Percentiles rank a stretch among this genome's conserved stretches.
Evolutionary conservation across 495 filamentous ascomycete genomes (phyloP).

Genomic region (Penicillium salamii): DNA sequence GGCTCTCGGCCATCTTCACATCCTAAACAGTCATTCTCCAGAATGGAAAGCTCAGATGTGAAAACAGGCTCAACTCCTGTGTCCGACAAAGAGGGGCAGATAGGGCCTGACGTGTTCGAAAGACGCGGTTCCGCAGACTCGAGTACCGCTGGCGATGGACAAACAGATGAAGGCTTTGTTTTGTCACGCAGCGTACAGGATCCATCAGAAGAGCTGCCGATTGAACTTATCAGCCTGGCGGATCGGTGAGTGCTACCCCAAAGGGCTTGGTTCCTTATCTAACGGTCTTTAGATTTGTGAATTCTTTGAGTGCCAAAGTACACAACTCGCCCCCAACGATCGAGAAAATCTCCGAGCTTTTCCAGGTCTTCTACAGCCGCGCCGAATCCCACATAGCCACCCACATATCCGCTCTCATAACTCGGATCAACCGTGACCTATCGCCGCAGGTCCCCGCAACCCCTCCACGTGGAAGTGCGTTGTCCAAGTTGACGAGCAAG

Average conservation of each 20-base stretch:
- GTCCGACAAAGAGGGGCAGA: slow-evolving; percentile 28
- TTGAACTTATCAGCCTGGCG: slow-evolving; percentile 84
- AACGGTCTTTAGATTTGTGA: slow-evolving; percentile 67
- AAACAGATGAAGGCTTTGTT: slow-evolving; percentile 41
- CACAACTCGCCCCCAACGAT: slow-evolving; percentile 80
- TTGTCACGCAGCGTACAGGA: slow-evolving; percentile 51
- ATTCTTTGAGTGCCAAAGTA: slow-evolving; percentile 83
- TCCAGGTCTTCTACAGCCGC: slow-evolving; percentile 90
- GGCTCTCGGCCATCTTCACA: slow-evolving; percentile 31
- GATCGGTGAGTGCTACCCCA: slow-evolving; percentile 60
- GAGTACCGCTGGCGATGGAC: slow-evolving; percentile 48
- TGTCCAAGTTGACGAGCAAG: slow-evolving; percentile 25
- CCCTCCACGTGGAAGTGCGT: slow-evolving; percentile 10
- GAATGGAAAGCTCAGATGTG: slow-evolving; percentile 45
- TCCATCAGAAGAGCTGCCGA: slow-evolving; percentile 82
- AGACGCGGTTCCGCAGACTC: slow-evolving; percentile 50
- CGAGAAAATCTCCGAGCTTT: slow-evolving; percentile 78
- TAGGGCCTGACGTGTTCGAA: slow-evolving; percentile 46
- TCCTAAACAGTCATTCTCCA: slow-evolving; percentile 52
- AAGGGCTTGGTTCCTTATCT: not conserved
- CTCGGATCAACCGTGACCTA: slow-evolving; percentile 63
- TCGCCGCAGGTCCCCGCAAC: slow-evolving; percentile 48
- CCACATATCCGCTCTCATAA: slow-evolving; percentile 79
- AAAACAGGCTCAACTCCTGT: slow-evolving; percentile 31
- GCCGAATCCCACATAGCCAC: slow-evolving; percentile 82